Conservation (phyloP, 768 basidiomycete genomes). For the Leccinum barrowsii region DNA sequence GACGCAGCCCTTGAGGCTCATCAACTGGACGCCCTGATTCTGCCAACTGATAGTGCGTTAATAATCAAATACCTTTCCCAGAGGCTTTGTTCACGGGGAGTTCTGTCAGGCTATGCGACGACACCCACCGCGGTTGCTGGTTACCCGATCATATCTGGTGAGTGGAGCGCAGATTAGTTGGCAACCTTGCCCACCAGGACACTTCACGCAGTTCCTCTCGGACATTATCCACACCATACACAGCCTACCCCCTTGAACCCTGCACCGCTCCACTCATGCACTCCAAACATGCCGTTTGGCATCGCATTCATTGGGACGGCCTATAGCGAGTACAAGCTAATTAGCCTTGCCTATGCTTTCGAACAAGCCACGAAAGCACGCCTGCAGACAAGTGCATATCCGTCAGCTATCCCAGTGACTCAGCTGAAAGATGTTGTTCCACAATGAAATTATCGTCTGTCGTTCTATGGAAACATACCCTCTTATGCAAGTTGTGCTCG, state of each 20-base stretch:
- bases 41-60: constrained; percentile 39
- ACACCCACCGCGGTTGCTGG: constrained; percentile 51
- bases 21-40: constrained; percentile 50
- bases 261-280: constrained; percentile 32
- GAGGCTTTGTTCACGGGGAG: background rate
- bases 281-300: constrained; percentile 56
- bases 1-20: constrained; percentile 46
- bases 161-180: constrained; percentile 7
- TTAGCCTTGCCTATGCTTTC: constrained; percentile 60
- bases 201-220: constrained; percentile 46
- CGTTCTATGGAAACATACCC: constrained; percentile 6
- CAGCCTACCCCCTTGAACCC: constrained; percentile 39
- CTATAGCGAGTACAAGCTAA: constrained; percentile 55
- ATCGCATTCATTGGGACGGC: constrained; percentile 60
- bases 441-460: constrained; percentile 3
- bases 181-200: constrained; percentile 4
- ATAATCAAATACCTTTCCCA: background rate
- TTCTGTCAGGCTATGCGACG: constrained; percentile 26
- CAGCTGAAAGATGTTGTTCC: constrained; percentile 39
- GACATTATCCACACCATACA: constrained; percentile 51
- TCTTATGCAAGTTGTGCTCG: background rate
- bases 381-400: constrained; percentile 44
- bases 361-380: constrained; percentile 61
- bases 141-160: constrained; percentile 64
- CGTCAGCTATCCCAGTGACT: constrained; percentile 53